Evolutionary conservation across 2,329 filamentous ascomycete species (phyloP).

Genomic region (Colletotrichum tamarilloi): DNA sequence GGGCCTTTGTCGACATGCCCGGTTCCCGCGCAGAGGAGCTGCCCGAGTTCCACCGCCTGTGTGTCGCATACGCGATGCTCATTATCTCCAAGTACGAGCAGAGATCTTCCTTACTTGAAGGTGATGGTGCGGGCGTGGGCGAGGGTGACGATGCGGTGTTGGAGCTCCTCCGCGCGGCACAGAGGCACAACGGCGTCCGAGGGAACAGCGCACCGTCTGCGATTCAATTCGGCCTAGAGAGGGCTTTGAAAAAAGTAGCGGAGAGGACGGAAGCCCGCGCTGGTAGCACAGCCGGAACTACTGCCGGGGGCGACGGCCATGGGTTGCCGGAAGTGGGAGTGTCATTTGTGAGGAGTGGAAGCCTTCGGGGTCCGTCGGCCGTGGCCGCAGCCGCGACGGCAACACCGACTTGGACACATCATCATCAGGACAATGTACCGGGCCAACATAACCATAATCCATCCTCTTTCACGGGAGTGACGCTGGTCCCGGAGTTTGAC

Average conservation of each 20-base stretch:
- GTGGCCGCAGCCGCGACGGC: not conserved
- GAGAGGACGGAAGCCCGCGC: slow-evolving; percentile 8
- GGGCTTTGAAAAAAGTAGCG: slow-evolving; percentile 31
- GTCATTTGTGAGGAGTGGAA: not conserved
- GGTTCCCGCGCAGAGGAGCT: slow-evolving; percentile 28
- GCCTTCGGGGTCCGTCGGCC: not conserved
- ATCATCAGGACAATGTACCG: not conserved
- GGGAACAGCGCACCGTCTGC: slow-evolving; percentile 30
- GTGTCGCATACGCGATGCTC: slow-evolving; percentile 33
- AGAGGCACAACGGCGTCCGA: slow-evolving; percentile 25
- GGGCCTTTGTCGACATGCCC: slow-evolving; percentile 32
- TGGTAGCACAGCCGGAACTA: not conserved
- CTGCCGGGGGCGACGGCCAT: not conserved
- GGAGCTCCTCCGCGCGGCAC: slow-evolving; percentile 20
- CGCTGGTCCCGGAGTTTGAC: slow-evolving; percentile 25
- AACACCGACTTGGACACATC: slow-evolving; percentile 11
- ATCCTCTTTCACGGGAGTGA: slow-evolving; percentile 13
- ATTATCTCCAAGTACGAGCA: slow-evolving; percentile 33
- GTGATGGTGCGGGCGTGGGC: not conserved
- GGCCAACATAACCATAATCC: slow-evolving; percentile 14
- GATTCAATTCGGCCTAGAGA: slow-evolving; percentile 31
- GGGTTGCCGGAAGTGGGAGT: not conserved
- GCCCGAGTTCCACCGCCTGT: slow-evolving; percentile 31
- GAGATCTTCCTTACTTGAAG: not conserved
- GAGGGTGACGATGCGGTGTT: slow-evolving; percentile 19